These are phyloP conservation scores for Barnettozyma populi DNA, from an alignment of 805 yeast species.

Conservation along the genomic window DNA sequence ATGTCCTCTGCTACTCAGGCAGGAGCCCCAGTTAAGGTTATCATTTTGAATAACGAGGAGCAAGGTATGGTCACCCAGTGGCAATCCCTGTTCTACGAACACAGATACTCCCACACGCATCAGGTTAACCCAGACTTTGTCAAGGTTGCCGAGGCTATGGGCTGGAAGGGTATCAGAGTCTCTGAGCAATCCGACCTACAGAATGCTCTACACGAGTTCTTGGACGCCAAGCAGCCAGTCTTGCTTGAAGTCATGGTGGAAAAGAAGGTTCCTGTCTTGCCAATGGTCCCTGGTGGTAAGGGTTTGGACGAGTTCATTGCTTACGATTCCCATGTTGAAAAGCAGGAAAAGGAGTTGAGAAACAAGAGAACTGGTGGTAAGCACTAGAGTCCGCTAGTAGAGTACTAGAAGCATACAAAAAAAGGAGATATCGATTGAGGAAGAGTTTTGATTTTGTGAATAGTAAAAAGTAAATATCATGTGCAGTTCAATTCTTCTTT, in stretches of 20 bases:
- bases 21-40: constrained; percentile 80
- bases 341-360: constrained; percentile 62
- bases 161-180: constrained; percentile 75
- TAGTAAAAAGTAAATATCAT: neutral
- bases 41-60: constrained; percentile 93
- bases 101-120: constrained; percentile 97
- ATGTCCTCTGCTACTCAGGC: constrained; percentile 93
- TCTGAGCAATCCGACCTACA: constrained; percentile 61
- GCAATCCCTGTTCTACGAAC: constrained; percentile 96
- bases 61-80: constrained; percentile 99
- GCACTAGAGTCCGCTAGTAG: constrained; percentile 35
- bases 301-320: constrained; percentile 88
- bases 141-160: constrained; percentile 93
- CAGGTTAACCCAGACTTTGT: constrained; percentile 92
- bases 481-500: neutral
- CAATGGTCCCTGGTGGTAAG: constrained; percentile 97
- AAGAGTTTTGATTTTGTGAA: neutral
- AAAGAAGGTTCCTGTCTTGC: constrained; percentile 88
- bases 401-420: neutral
- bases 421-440: neutral
- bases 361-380: constrained; percentile 67
- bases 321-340: constrained; percentile 79
- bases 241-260: constrained; percentile 88
- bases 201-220: constrained; percentile 56
- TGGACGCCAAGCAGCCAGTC: constrained; percentile 69